Percentiles rank a stretch among this genome's conserved stretches.
phyloP scores from a whole-genome alignment of 2,329 filamentous ascomycete species.

The Leptodontidium sp. region DNA sequence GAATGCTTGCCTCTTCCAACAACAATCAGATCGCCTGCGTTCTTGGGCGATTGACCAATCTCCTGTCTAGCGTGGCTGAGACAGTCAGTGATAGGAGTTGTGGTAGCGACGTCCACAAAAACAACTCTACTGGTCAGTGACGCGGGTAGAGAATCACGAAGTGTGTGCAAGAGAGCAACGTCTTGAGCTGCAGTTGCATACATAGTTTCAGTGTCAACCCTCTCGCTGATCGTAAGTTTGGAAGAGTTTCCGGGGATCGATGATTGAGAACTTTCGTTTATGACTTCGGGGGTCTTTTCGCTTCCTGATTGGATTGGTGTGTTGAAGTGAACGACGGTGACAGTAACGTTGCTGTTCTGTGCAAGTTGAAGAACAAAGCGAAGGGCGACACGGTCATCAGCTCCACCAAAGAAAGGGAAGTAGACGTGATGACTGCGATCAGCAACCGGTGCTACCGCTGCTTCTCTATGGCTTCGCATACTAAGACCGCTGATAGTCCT shows the following conservation, averaged over 20 bases:
- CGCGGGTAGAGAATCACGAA: conserved; percentile 62
- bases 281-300: conserved; percentile 32
- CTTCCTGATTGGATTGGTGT: conserved; percentile 36
- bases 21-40: conserved; percentile 76
- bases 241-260: conserved; percentile 24
- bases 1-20: conserved; percentile 58
- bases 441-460: conserved; percentile 63
- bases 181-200: conserved; percentile 42
- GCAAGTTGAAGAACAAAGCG: conserved; percentile 85
- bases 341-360: conserved; percentile 79
- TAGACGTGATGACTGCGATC: conserved; percentile 85
- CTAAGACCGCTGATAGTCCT: conserved; percentile 65
- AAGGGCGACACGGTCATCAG: conserved; percentile 82
- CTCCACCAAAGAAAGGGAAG: conserved; percentile 84
- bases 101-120: conserved; percentile 60
- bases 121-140: conserved; percentile 62
- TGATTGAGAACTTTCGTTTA: conserved; percentile 10
- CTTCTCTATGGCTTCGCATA: conserved; percentile 63
- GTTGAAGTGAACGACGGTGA: conserved; percentile 73
- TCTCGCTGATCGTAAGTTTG: conserved; percentile 34
- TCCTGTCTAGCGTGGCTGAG: conserved; percentile 64
- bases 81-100: conserved; percentile 49
- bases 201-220: conserved; percentile 38
- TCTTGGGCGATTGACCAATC: conserved; percentile 66
- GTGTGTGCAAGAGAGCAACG: conserved; percentile 62